Percentiles rank a stretch among this genome's conserved stretches.
Conservation (phyloP, 2,329 filamentous ascomycete genomes). For the Fusarium sp. region DNA sequence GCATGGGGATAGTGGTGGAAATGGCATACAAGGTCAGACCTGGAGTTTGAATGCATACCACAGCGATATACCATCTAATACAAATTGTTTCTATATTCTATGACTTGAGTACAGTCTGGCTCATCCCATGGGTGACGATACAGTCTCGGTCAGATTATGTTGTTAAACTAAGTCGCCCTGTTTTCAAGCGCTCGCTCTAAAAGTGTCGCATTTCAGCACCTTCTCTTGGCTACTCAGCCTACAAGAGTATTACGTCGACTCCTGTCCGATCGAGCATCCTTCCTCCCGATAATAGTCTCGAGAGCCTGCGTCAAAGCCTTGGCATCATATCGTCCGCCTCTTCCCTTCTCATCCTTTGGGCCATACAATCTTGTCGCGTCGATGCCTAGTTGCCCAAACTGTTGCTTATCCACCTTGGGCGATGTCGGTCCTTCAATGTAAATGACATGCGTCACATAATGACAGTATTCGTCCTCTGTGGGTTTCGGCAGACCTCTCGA, state of each 20-base stretch:
- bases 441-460: conserved; percentile 87
- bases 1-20: conserved; percentile 24
- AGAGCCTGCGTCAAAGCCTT: conserved; percentile 81
- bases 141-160: neutral
- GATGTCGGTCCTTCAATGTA: conserved; percentile 81
- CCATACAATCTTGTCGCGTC: conserved; percentile 85
- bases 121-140: neutral
- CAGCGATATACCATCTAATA: conserved; percentile 42
- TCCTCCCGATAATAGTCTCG: conserved; percentile 80
- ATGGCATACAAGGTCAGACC: conserved; percentile 31
- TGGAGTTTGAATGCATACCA: conserved; percentile 42
- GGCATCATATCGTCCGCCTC: conserved; percentile 78
- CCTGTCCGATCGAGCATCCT: conserved; percentile 55
- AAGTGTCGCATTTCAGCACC: neutral
- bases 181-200: neutral
- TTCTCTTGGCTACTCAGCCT: conserved; percentile 39
- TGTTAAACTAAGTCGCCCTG: no score
- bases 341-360: conserved; percentile 62
- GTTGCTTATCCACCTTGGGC: conserved; percentile 78
- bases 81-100: conserved; percentile 21
- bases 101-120: neutral
- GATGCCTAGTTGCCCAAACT: conserved; percentile 77
- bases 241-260: conserved; percentile 63
- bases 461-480: conserved; percentile 65
- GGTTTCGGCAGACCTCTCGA: conserved; percentile 67